Evolutionary conservation across 768 basidiomycete species (phyloP).

Genomic region (Suillus brevipes): DNA sequence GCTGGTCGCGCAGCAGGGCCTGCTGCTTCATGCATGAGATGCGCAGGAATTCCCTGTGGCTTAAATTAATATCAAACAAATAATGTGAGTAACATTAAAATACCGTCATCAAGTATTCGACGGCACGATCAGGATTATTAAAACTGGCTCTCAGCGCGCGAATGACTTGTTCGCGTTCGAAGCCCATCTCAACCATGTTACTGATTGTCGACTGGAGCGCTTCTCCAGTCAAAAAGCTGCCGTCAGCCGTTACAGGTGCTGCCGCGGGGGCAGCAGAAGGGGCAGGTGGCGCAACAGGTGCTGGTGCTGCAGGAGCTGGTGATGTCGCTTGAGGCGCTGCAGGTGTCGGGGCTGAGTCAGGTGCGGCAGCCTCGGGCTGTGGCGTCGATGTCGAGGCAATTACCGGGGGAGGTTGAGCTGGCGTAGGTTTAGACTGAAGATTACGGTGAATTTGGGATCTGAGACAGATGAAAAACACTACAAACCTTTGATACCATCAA

Average conservation of each 20-base stretch:
- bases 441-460: constrained; percentile 9
- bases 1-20: constrained; percentile 19
- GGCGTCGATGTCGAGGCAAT: constrained; percentile 36
- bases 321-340: constrained; percentile 33
- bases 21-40: constrained; percentile 51
- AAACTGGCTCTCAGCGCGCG: constrained; percentile 88
- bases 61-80: constrained; percentile 13
- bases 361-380: constrained; percentile 24
- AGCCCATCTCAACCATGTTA: constrained; percentile 95
- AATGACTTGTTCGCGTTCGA: constrained; percentile 78
- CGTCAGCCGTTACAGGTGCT: constrained; percentile 44
- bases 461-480: neutral
- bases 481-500: constrained; percentile 96
- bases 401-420: constrained; percentile 34
- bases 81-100: constrained; percentile 28
- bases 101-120: constrained; percentile 96
- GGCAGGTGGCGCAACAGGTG: constrained; percentile 31
- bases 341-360: constrained; percentile 22
- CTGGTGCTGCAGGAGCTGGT: constrained; percentile 34
- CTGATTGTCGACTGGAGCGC: constrained; percentile 74
- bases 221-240: constrained; percentile 73
- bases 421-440: constrained; percentile 56
- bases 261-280: constrained; percentile 30
- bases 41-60: constrained; percentile 75
- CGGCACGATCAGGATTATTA: constrained; percentile 97